Percentiles rank a stretch among this genome's conserved stretches.
Conservation (phyloP, 805 yeast genomes). For the Starmera quercuum region DNA sequence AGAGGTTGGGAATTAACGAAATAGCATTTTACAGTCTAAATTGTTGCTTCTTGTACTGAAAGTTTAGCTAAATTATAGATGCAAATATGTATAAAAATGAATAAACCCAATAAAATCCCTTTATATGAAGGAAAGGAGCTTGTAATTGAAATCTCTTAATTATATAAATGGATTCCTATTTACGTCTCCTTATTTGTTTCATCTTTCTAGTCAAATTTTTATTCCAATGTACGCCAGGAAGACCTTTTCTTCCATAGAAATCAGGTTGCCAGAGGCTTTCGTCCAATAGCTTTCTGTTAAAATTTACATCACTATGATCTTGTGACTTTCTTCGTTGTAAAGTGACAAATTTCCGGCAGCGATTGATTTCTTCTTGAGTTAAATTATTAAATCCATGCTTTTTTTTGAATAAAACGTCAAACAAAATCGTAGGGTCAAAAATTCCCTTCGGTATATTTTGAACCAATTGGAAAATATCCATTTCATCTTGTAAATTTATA, state of each 20-base stretch:
- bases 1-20: conserved; percentile 31
- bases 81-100: too few relatives aligned
- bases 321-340: conserved; percentile 38
- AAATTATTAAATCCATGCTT: conserved; percentile 65
- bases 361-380: conserved; percentile 74
- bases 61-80: too few relatives aligned
- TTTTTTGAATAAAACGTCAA: conserved; percentile 71
- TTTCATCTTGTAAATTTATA: conserved; percentile 33
- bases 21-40: too few relatives aligned
- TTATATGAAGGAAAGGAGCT: too few relatives aligned
- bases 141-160: background rate
- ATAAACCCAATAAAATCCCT: too few relatives aligned
- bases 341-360: conserved; percentile 72
- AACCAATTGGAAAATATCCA: conserved; percentile 74
- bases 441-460: conserved; percentile 75
- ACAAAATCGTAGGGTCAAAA: conserved; percentile 58
- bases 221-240: conserved; percentile 57
- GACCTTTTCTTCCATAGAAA: conserved; percentile 30
- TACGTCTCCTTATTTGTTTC: conserved; percentile 31
- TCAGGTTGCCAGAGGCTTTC: conserved; percentile 30
- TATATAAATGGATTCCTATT: conserved; percentile 1
- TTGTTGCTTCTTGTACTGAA: too few relatives aligned
- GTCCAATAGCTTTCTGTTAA: conserved; percentile 17
- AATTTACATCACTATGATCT: conserved; percentile 19
- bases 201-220: conserved; percentile 48